phyloP scores from a whole-genome alignment of 495 filamentous ascomycete species.

The Beverwykella pulmonaria region DNA sequence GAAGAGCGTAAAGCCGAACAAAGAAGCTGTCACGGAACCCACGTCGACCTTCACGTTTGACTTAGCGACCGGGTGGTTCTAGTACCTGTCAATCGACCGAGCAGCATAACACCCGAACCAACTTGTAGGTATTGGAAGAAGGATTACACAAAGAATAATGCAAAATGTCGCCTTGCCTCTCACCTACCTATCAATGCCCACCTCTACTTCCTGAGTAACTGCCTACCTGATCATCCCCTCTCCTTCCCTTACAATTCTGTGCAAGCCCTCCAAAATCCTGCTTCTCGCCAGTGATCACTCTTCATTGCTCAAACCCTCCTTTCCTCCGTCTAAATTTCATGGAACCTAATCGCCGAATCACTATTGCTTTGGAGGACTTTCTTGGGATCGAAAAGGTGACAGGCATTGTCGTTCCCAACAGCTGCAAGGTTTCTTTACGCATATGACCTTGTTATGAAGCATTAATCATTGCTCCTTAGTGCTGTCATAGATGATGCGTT shows the following conservation, averaged over 20 bases:
- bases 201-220: background rate
- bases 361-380: constrained; percentile 63
- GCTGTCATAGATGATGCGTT: background rate
- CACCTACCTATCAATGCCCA: background rate
- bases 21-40: too few relatives aligned
- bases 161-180: too few relatives aligned
- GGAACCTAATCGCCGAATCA: constrained; percentile 93
- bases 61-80: too few relatives aligned
- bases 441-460: too few relatives aligned
- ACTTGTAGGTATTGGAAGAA: background rate
- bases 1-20: too few relatives aligned
- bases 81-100: too few relatives aligned
- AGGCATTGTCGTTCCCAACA: constrained; percentile 89
- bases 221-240: constrained; percentile 29
- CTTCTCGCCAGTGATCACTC: constrained; percentile 79
- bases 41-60: too few relatives aligned
- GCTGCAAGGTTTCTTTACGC: constrained; percentile 60
- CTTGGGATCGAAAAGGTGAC: constrained; percentile 74
- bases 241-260: constrained; percentile 81
- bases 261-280: constrained; percentile 80
- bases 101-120: too few relatives aligned
- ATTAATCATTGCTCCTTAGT: background rate
- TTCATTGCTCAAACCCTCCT: constrained; percentile 57
- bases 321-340: constrained; percentile 83
- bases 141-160: background rate